phyloP scores from a whole-genome alignment of 805 yeast genomes.

The Kluyveromyces siamensis region DNA sequence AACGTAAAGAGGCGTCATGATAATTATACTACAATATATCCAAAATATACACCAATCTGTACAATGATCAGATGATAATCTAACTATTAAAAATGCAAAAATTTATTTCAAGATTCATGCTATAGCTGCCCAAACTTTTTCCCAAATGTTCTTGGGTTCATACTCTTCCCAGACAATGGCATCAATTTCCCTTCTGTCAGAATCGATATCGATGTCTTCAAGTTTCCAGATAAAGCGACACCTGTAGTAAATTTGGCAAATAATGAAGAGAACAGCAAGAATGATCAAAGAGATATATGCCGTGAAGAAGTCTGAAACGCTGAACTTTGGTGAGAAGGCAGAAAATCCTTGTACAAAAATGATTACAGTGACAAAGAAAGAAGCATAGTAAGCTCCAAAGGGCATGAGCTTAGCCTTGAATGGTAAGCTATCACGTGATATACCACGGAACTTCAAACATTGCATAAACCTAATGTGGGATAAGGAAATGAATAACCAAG shows the following conservation, averaged over 20 bases:
- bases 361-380: conserved; percentile 43
- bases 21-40: not conserved
- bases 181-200: conserved; percentile 54
- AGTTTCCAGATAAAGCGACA: conserved; percentile 37
- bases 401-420: conserved; percentile 63
- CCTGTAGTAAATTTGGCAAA: conserved; percentile 42
- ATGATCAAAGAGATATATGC: conserved; percentile 55
- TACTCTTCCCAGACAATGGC: conserved; percentile 46
- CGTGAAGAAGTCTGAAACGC: conserved; percentile 49
- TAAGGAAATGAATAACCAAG: conserved; percentile 54
- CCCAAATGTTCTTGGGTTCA: conserved; percentile 43
- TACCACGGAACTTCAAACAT: conserved; percentile 50
- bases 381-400: conserved; percentile 50
- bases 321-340: conserved; percentile 46
- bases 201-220: conserved; percentile 55
- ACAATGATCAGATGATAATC: not conserved
- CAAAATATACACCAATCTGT: no score
- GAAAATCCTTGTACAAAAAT: conserved; percentile 62
- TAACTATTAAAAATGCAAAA: not conserved
- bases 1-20: not conserved
- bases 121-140: conserved; percentile 39
- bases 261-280: conserved; percentile 41
- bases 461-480: conserved; percentile 57
- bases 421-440: conserved; percentile 56
- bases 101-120: conserved; percentile 10